These are phyloP conservation scores for Physocladia obscura DNA, from an alignment of 192 early-diverging fungal species.

Conservation along the genomic window DNA sequence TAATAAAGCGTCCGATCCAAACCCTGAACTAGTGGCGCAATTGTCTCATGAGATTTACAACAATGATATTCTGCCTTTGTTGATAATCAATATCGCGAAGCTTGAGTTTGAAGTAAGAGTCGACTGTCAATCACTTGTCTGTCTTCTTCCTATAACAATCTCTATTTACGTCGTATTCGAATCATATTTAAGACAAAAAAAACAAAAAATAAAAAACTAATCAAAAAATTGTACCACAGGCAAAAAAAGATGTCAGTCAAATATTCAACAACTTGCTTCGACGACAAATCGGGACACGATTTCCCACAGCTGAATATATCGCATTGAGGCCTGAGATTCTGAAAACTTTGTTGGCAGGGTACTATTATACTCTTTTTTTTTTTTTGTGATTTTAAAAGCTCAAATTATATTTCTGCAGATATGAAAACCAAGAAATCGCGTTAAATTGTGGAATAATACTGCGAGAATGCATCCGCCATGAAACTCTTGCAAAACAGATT, in stretches of 20 bases:
- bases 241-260: constrained; percentile 95
- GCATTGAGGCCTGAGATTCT: constrained; percentile 80
- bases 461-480: constrained; percentile 93
- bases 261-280: constrained; percentile 97
- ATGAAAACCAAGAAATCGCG: constrained; percentile 94
- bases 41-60: constrained; percentile 95
- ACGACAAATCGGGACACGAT: constrained; percentile 89
- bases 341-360: constrained; percentile 79
- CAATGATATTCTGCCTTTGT: constrained; percentile 81
- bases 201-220: constrained; percentile 1
- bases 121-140: too few relatives aligned
- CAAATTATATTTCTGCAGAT: constrained; percentile 50
- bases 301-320: constrained; percentile 96
- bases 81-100: constrained; percentile 85
- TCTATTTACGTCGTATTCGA: neutral
- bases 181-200: neutral
- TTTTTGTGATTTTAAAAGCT: too few relatives aligned
- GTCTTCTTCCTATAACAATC: neutral
- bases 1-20: constrained; percentile 67
- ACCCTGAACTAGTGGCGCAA: constrained; percentile 88
- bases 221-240: constrained; percentile 44
- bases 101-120: constrained; percentile 81
- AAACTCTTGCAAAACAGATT: constrained; percentile 82
- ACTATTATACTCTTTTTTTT: too few relatives aligned
- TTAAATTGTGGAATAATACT: constrained; percentile 97